phyloP scores from a whole-genome alignment of 176 grass and related monocot genomes.

The Avena sativa region DNA sequence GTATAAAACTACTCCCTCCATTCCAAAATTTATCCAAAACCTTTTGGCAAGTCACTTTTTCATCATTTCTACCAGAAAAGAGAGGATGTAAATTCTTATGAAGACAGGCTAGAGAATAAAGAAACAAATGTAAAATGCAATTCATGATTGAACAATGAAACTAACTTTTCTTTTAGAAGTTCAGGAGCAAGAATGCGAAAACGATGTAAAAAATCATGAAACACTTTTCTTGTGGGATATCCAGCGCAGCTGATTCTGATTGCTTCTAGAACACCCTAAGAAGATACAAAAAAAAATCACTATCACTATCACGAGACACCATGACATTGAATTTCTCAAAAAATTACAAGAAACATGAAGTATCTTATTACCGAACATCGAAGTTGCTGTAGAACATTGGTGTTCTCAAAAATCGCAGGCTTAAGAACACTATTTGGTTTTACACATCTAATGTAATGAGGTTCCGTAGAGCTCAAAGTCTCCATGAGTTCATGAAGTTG shows the following conservation, averaged over 20 bases:
- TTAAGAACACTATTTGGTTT: conserved; percentile 98
- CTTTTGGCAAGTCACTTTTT: conserved; percentile 81
- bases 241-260: conserved; percentile 98
- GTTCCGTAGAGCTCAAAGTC: conserved; percentile 86
- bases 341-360: not conserved
- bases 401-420: conserved; percentile 90
- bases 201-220: conserved; percentile 93
- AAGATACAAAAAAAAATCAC: conserved; percentile 3
- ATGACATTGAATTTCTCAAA: conserved; percentile 19
- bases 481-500: conserved; percentile 98
- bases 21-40: conserved; percentile 85
- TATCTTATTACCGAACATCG: conserved; percentile 83
- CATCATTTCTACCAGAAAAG: conserved; percentile 73
- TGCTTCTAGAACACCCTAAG: conserved; percentile 98
- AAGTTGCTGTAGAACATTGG: conserved; percentile 89
- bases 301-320: conserved; percentile 6
- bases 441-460: conserved; percentile 98
- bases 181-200: conserved; percentile 93
- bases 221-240: conserved; percentile 95
- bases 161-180: conserved; percentile 88
- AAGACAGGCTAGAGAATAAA: conserved; percentile 33
- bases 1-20: conserved; percentile 56
- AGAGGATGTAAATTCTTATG: conserved; percentile 22
- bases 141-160: conserved; percentile 21
- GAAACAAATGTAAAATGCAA: not conserved